These are phyloP conservation scores for Marsdenia floribunda DNA, from an alignment of 257 asterid genomes.

Conservation along the genomic window DNA sequence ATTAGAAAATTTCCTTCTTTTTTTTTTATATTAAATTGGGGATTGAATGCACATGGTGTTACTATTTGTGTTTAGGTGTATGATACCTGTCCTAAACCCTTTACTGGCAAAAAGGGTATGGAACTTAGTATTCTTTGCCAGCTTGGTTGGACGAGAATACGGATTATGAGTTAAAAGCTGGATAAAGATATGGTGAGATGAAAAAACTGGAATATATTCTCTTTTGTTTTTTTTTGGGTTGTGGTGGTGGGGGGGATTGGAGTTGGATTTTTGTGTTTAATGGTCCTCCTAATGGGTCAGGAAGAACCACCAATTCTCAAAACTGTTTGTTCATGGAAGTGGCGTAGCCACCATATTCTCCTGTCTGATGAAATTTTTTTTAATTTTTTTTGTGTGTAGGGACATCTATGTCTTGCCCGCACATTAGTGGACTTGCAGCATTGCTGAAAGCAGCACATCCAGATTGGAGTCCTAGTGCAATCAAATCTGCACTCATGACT, in stretches of 20 bases:
- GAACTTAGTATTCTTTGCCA: too few relatives aligned
- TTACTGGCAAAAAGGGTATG: too few relatives aligned
- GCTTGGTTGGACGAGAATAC: too few relatives aligned
- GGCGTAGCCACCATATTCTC: background rate
- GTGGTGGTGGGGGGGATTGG: too few relatives aligned
- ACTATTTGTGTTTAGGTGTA: too few relatives aligned
- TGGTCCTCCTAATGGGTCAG: background rate
- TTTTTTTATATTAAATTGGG: too few relatives aligned
- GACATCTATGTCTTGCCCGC: constrained; percentile 56
- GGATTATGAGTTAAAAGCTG: too few relatives aligned
- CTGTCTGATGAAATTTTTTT: background rate
- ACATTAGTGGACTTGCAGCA: constrained; percentile 48
- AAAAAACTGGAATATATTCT: too few relatives aligned
- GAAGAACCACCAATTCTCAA: background rate
- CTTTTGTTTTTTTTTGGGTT: too few relatives aligned
- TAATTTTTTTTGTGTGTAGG: constrained; percentile 23
- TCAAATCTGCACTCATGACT: constrained; percentile 52
- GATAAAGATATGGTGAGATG: too few relatives aligned
- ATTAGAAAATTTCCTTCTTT: background rate
- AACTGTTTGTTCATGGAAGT: background rate
- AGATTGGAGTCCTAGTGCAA: constrained; percentile 44
- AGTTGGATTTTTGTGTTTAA: background rate
- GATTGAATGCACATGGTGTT: too few relatives aligned
- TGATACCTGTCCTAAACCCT: too few relatives aligned
- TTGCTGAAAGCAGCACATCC: constrained; percentile 46